Conservation (phyloP, 2,329 filamentous ascomycete species). For the Calonectria montana region DNA sequence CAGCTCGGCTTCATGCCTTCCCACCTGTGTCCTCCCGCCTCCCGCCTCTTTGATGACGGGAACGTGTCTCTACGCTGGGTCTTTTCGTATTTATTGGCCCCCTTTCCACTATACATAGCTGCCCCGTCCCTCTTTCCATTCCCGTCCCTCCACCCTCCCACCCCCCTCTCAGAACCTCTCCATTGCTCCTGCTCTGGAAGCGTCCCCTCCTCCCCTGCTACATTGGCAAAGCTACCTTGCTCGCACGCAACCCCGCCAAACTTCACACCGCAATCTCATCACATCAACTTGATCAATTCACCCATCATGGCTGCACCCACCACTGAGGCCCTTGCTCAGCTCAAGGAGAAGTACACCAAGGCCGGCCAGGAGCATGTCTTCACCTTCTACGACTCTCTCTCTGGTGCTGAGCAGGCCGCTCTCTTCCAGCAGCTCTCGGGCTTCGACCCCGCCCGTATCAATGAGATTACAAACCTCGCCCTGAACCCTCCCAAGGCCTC, state of each 20-base stretch:
- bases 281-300: slow-evolving; percentile 48
- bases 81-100: slow-evolving; percentile 25
- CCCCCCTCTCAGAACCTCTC: neutral
- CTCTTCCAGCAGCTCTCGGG: slow-evolving; percentile 84
- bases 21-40: slow-evolving; percentile 23
- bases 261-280: slow-evolving; percentile 32
- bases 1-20: slow-evolving; percentile 36
- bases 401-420: slow-evolving; percentile 75
- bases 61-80: slow-evolving; percentile 12
- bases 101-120: neutral
- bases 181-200: neutral
- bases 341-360: slow-evolving; percentile 80
- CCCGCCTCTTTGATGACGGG: slow-evolving; percentile 12
- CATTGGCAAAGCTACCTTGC: slow-evolving; percentile 16
- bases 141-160: neutral
- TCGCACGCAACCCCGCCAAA: slow-evolving; percentile 16
- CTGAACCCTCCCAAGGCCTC: slow-evolving; percentile 79
- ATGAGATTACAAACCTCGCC: slow-evolving; percentile 84
- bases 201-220: neutral
- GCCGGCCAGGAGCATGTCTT: slow-evolving; percentile 85
- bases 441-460: slow-evolving; percentile 90
- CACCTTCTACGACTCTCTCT: slow-evolving; percentile 84
- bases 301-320: slow-evolving; percentile 65
- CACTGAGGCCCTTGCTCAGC: slow-evolving; percentile 72
- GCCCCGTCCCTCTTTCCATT: neutral